Evolutionary conservation across 1,284 basidiomycete species (phyloP).

Genomic region (Phaffia rhodozyma): DNA sequence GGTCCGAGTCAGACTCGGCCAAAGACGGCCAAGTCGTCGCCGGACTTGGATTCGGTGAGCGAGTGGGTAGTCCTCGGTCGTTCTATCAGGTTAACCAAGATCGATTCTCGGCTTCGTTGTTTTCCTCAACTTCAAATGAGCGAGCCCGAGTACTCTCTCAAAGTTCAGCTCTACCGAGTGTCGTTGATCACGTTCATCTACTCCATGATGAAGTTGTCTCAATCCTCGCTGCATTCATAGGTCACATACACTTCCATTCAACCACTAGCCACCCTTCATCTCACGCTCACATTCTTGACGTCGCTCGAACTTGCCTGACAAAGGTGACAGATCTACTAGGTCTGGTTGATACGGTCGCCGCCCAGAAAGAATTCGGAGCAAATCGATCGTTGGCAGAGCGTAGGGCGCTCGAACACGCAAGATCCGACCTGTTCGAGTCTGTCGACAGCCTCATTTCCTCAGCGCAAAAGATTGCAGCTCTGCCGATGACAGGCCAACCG

Average conservation of each 20-base stretch:
- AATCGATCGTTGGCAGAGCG: neutral
- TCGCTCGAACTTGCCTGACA: constrained; percentile 74
- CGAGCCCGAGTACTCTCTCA: constrained; percentile 32
- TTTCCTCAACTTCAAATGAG: neutral
- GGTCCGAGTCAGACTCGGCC: constrained; percentile 5
- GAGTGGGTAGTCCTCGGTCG: constrained; percentile 9
- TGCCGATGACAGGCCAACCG: constrained; percentile 34
- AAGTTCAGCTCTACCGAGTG: constrained; percentile 52
- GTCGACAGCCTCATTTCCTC: constrained; percentile 80
- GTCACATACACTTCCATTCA: constrained; percentile 87
- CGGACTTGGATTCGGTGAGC: constrained; percentile 6
- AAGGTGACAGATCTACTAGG: constrained; percentile 82
- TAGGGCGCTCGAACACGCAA: constrained; percentile 47
- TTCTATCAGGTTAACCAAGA: constrained; percentile 6
- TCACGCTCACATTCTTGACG: constrained; percentile 84
- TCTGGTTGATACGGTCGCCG: constrained; percentile 80
- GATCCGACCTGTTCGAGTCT: constrained; percentile 71
- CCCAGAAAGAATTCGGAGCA: constrained; percentile 30
- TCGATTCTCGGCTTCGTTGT: constrained; percentile 1
- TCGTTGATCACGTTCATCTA: constrained; percentile 40
- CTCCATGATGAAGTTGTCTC: constrained; percentile 77
- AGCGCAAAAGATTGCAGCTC: constrained; percentile 50
- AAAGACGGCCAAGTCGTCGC: constrained; percentile 18
- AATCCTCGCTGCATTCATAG: constrained; percentile 91
- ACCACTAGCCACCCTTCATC: constrained; percentile 77